These are phyloP conservation scores for Physcia stellaris DNA, from an alignment of 495 filamentous ascomycete species.

Conservation along the genomic window DNA sequence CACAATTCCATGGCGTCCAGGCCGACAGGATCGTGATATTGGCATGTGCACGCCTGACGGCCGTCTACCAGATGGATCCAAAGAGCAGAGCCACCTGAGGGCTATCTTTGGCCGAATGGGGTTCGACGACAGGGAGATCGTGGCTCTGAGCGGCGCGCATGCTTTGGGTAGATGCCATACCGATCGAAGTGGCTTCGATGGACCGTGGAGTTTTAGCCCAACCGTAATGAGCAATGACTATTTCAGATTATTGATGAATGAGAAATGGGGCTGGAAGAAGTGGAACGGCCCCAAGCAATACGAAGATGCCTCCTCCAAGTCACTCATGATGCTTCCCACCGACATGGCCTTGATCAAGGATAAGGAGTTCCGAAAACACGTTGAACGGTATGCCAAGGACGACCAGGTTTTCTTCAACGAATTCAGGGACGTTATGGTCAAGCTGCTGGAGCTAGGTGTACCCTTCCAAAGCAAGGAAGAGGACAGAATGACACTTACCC, in stretches of 20 bases:
- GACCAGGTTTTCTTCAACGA: slow-evolving; percentile 87
- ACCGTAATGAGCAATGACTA: slow-evolving; percentile 92
- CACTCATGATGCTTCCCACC: slow-evolving; percentile 93
- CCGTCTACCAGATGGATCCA: slow-evolving; percentile 77
- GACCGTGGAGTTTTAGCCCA: slow-evolving; percentile 94
- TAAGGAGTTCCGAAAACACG: slow-evolving; percentile 70
- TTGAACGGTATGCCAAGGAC: slow-evolving; percentile 86
- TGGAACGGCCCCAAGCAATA: slow-evolving; percentile 85
- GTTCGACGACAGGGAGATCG: slow-evolving; percentile 94
- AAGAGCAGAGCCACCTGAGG: slow-evolving; percentile 73
- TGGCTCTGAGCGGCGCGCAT: slow-evolving; percentile 81
- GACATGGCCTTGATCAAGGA: slow-evolving; percentile 84
- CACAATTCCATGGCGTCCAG: slow-evolving; percentile 76
- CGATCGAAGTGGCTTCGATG: slow-evolving; percentile 76
- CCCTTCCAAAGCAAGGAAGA: slow-evolving; percentile 63
- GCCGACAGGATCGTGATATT: slow-evolving; percentile 71
- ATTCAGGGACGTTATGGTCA: slow-evolving; percentile 63
- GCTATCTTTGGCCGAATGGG: slow-evolving; percentile 95
- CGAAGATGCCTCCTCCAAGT: slow-evolving; percentile 71
- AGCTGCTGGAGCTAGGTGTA: slow-evolving; percentile 89
- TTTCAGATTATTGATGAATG: slow-evolving; percentile 71
- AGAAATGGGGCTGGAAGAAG: slow-evolving; percentile 89
- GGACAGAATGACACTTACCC: slow-evolving; percentile 47
- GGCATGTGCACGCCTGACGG: slow-evolving; percentile 86
- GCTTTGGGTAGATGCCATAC: slow-evolving; percentile 86